Evolutionary conservation across 2,329 filamentous ascomycete species (phyloP).

Genomic region (Mycosphaerelloides madeirae): DNA sequence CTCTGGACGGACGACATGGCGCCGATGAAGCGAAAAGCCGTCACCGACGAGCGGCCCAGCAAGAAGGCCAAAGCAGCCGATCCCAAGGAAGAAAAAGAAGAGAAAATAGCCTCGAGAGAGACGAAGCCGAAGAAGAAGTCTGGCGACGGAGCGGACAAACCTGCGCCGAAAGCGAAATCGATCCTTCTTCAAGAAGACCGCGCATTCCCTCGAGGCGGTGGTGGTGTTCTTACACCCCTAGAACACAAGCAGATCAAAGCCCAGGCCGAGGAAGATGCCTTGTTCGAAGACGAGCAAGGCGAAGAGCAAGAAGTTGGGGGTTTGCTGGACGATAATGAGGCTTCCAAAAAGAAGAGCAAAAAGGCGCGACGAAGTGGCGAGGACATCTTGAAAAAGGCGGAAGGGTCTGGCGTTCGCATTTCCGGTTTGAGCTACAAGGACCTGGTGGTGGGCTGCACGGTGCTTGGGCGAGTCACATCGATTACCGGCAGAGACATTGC

Average conservation of each 20-base stretch:
- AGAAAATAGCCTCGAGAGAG: slow-evolving; percentile 15
- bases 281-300: slow-evolving; percentile 74
- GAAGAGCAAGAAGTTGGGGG: slow-evolving; percentile 52
- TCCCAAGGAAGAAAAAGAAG: slow-evolving; percentile 12
- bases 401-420: slow-evolving; percentile 57
- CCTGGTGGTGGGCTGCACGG: slow-evolving; percentile 75
- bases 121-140: slow-evolving; percentile 21
- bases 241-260: slow-evolving; percentile 96
- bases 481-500: slow-evolving; percentile 76
- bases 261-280: slow-evolving; percentile 84
- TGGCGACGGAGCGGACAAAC: slow-evolving; percentile 14
- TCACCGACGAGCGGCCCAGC: slow-evolving; percentile 32
- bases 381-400: slow-evolving; percentile 37
- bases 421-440: slow-evolving; percentile 78
- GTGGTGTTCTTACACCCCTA: slow-evolving; percentile 81
- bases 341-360: slow-evolving; percentile 47
- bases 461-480: slow-evolving; percentile 79
- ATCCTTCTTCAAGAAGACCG: slow-evolving; percentile 72
- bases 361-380: slow-evolving; percentile 33
- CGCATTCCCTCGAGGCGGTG: slow-evolving; percentile 88
- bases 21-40: slow-evolving; percentile 45
- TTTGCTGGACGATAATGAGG: slow-evolving; percentile 39
- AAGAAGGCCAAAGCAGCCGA: slow-evolving; percentile 28
- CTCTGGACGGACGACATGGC: slow-evolving; percentile 33
- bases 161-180: slow-evolving; percentile 36